Base-by-base conservation (phyloP, 306 rosid genomes). In the Ochetophila trinervis region DNA sequence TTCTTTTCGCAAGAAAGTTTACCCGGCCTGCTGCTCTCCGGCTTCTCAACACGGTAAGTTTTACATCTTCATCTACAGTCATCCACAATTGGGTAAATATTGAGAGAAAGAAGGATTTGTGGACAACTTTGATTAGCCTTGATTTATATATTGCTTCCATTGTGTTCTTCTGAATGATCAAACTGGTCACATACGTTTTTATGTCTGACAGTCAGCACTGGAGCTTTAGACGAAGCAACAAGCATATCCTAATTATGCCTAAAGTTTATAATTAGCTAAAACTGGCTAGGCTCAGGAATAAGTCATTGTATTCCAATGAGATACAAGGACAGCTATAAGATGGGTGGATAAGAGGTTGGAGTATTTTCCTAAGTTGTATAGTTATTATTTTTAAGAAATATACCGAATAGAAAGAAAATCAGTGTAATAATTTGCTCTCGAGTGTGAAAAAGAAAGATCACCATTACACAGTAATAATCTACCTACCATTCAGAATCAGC, bases 1-100 rank as follows among this genome's bases (percentile, higher is more conserved):
- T 94, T 74, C 97, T 94, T 78, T 94, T 94, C 22, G 97, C 97
- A 0, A 76, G 97, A 72, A 94, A 94, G 68, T 94, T 94, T 77
- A 94, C 96, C 21, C 80, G 97, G 17, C 91, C 99, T 14, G 97
- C 99, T 34, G 99, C 96, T 62, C 71, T 88, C 53, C 79, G 97
- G 82, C 97, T 94, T 82, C 85, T 90, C 60, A 90, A 90, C 70
- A 74, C 80, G 78, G 99, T 94, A 72, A 72, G 81, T 75, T 60
- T 79, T 60, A 53, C 20, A 51, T 23, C 17, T 69, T 52, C 19
- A 34, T 44, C 23, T 63, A 5, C 24, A 47, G 49, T 36, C 42
- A 34, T 61, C 18, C 63, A 56, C 48, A 53, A 64, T 55, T 53
- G 23, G 62, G 47, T 10, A 54, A 32, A 40, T 67, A 17, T 24